Evolutionary conservation across 225 moss, liverwort and hornwort genomes (phyloP).

Genomic region (Anthoceros angustus): DNA sequence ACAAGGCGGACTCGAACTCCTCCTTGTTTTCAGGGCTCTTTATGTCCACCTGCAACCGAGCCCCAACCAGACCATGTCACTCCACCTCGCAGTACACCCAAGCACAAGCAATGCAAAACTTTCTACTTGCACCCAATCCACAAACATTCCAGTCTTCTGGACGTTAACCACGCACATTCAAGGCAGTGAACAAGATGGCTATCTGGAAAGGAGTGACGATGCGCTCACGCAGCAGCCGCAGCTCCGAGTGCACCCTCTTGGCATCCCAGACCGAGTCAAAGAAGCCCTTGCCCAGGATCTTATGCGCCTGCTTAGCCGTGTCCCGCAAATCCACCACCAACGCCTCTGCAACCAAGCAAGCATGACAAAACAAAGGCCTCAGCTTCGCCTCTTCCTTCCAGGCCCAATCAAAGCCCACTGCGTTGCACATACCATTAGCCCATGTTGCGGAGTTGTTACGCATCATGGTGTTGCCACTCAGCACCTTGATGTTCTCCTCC

Average conservation of each 20-base stretch:
- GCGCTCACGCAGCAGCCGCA: background rate
- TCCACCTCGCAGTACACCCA: background rate
- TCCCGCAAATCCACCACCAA: background rate
- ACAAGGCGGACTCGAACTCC: background rate
- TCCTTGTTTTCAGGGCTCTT: background rate
- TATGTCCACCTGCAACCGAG: background rate
- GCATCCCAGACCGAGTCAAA: background rate
- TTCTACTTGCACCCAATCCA: background rate
- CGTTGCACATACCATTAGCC: background rate
- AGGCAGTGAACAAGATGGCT: background rate
- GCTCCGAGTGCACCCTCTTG: background rate
- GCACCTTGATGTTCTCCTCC: background rate
- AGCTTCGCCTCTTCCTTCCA: background rate
- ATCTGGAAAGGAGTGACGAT: background rate
- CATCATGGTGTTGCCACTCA: background rate
- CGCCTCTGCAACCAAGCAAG: background rate
- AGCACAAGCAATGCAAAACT: background rate
- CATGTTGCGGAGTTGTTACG: background rate
- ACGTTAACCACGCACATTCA: background rate
- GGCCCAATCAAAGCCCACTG: background rate
- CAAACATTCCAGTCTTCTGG: background rate
- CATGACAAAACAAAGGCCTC: background rate
- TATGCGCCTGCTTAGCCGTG: background rate
- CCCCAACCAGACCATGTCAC: background rate
- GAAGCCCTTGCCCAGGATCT: background rate